Evolutionary conservation across 176 grass and related monocot genomes (phyloP).

Genomic region (Cenchrus fungigraminus): DNA sequence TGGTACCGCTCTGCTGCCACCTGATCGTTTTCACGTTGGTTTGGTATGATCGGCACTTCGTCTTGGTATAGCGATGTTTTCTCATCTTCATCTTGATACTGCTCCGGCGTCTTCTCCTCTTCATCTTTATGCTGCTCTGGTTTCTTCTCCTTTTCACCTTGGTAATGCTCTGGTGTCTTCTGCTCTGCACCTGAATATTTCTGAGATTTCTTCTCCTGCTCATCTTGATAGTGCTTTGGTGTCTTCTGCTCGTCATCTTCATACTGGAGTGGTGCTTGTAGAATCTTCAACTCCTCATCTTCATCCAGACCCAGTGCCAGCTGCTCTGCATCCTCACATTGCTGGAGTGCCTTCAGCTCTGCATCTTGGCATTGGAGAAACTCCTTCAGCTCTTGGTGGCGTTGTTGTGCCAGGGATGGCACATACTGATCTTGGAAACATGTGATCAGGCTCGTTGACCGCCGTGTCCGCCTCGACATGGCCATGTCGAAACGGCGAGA

Average conservation of each 20-base stretch:
- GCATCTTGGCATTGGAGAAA: constrained; percentile 41
- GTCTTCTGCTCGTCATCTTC: constrained; percentile 36
- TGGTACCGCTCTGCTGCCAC: constrained; percentile 13
- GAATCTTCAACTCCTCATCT: constrained; percentile 30
- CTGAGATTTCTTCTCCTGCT: background rate
- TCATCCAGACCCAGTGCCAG: constrained; percentile 10
- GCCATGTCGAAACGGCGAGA: constrained; percentile 69
- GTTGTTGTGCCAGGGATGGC: constrained; percentile 22
- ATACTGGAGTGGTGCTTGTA: constrained; percentile 5
- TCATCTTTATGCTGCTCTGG: constrained; percentile 19
- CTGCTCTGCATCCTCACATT: constrained; percentile 30
- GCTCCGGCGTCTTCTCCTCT: constrained; percentile 31
- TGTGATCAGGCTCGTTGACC: constrained; percentile 40
- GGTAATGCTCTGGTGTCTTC: constrained; percentile 5
- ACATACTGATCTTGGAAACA: constrained; percentile 43
- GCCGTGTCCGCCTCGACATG: constrained; percentile 89
- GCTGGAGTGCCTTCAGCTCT: constrained; percentile 34
- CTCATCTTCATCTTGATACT: constrained; percentile 32
- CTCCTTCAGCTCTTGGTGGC: constrained; percentile 40
- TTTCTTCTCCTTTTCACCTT: constrained; percentile 25
- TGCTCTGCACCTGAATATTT: constrained; percentile 6
- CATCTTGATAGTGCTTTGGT: constrained; percentile 27
- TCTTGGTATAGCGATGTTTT: constrained; percentile 20
- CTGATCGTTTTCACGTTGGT: constrained; percentile 13
- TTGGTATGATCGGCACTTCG: background rate